Percentiles rank a stretch among this genome's conserved stretches.
Evolutionary conservation across 1,284 basidiomycete species (phyloP).

Genomic region (Cryptococcus sp.): DNA sequence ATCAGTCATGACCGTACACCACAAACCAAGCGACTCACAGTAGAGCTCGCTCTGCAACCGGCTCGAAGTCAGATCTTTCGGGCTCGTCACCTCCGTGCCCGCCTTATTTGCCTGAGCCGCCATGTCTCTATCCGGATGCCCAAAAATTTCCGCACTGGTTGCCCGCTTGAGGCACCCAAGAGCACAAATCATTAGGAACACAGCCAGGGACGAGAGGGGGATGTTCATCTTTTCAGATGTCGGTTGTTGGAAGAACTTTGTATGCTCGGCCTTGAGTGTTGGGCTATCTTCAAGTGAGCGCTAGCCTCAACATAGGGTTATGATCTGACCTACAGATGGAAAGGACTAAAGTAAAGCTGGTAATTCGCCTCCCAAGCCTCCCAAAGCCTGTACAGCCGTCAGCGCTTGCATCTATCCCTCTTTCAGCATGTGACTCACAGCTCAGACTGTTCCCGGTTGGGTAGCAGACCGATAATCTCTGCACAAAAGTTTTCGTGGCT

Average conservation of each 20-base stretch:
- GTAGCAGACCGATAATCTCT: conserved; percentile 47
- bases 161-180: conserved; percentile 47
- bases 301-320: neutral
- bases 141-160: conserved; percentile 43
- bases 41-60: conserved; percentile 49
- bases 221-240: conserved; percentile 39
- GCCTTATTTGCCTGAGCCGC: conserved; percentile 1
- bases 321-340: conserved; percentile 35
- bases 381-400: conserved; percentile 27
- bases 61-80: conserved; percentile 43
- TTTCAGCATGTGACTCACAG: conserved; percentile 20
- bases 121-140: conserved; percentile 18
- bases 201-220: conserved; percentile 40
- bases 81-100: conserved; percentile 11
- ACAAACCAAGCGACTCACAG: no score
- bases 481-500: conserved; percentile 49
- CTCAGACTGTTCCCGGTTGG: conserved; percentile 41
- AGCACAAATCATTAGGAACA: conserved; percentile 49
- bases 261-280: conserved; percentile 38
- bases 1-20: no score
- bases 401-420: neutral
- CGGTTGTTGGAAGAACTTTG: conserved; percentile 41
- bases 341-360: conserved; percentile 42
- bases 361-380: conserved; percentile 41
- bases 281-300: conserved; percentile 17